Evolutionary conservation across 768 basidiomycete genomes (phyloP).

Genomic region (Imleria badia): DNA sequence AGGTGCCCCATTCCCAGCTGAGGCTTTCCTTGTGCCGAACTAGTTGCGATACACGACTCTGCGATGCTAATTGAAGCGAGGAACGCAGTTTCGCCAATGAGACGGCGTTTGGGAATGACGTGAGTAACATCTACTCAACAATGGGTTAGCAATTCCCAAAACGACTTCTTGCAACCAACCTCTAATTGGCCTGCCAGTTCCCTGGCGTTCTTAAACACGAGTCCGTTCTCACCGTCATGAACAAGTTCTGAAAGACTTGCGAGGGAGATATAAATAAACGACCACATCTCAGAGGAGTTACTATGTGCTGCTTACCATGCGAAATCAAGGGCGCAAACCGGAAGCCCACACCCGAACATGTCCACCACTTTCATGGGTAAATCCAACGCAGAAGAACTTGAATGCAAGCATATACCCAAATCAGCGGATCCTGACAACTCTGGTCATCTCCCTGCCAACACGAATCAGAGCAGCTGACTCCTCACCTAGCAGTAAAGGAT

Average conservation of each 20-base stretch:
- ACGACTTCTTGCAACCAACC: slow-evolving; percentile 24
- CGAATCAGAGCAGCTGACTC: neutral
- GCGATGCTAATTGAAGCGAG: slow-evolving; percentile 42
- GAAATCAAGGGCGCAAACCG: slow-evolving; percentile 89
- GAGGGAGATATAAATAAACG: slow-evolving; percentile 2
- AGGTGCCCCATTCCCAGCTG: slow-evolving; percentile 65
- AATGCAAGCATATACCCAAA: slow-evolving; percentile 87
- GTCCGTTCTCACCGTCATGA: slow-evolving; percentile 79
- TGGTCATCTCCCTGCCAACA: neutral
- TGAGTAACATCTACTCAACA: slow-evolving; percentile 50
- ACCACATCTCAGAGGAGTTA: neutral
- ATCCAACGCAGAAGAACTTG: slow-evolving; percentile 86
- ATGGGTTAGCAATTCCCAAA: neutral
- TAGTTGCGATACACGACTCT: slow-evolving; percentile 22
- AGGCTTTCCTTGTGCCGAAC: slow-evolving; percentile 22
- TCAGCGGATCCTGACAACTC: slow-evolving; percentile 74
- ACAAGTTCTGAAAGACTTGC: slow-evolving; percentile 84
- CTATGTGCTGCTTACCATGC: slow-evolving; percentile 57
- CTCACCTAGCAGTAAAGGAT: slow-evolving; percentile 81
- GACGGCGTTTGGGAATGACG: slow-evolving; percentile 56
- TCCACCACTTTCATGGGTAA: slow-evolving; percentile 99
- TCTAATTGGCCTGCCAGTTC: slow-evolving; percentile 74
- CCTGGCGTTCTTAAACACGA: slow-evolving; percentile 64
- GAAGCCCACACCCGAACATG: slow-evolving; percentile 97
- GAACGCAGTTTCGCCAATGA: slow-evolving; percentile 51